These are phyloP conservation scores for Leishmania braziliensis DNA, from an alignment of 208 protist species.

Conservation along the genomic window DNA sequence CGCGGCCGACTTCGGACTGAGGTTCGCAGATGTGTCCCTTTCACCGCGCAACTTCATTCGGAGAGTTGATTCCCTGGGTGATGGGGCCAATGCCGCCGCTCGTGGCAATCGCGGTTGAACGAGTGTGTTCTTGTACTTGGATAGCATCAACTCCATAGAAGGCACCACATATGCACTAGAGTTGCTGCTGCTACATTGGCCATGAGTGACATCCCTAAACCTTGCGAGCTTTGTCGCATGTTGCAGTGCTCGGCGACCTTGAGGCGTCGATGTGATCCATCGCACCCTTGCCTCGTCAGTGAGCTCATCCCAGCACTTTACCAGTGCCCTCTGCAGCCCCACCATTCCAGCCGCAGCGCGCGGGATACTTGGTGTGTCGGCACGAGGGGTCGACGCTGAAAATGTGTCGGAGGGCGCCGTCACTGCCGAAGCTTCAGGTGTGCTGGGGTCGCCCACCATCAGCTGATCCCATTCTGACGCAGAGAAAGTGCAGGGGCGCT, in stretches of 20 bases:
- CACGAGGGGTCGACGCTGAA: background rate
- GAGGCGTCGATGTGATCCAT: constrained; percentile 34
- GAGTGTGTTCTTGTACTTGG: constrained; percentile 23
- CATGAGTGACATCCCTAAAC: background rate
- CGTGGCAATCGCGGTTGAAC: constrained; percentile 16
- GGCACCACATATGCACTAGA: background rate
- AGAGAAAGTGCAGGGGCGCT: constrained; percentile 10
- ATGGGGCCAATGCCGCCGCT: constrained; percentile 4
- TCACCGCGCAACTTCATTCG: background rate
- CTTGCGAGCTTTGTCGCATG: background rate
- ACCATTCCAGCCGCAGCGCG: constrained; percentile 3
- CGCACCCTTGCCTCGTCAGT: constrained; percentile 5
- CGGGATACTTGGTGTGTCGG: background rate
- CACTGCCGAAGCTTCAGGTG: background rate
- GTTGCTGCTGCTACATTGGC: too few relatives aligned
- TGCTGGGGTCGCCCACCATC: constrained; percentile 1
- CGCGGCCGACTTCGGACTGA: background rate
- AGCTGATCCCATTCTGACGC: constrained; percentile 19
- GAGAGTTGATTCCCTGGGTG: constrained; percentile 2
- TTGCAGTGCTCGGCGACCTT: constrained; percentile 28
- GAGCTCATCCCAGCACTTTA: constrained; percentile 18
- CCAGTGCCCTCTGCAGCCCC: constrained; percentile 11
- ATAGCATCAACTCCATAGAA: constrained; percentile 19
- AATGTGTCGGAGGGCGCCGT: background rate
- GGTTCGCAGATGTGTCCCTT: background rate